Evolutionary conservation across 2,329 filamentous ascomycete species (phyloP), one percentile per base, ranked within the genome.

Genomic region (Ophiostoma tasmaniense): DNA sequence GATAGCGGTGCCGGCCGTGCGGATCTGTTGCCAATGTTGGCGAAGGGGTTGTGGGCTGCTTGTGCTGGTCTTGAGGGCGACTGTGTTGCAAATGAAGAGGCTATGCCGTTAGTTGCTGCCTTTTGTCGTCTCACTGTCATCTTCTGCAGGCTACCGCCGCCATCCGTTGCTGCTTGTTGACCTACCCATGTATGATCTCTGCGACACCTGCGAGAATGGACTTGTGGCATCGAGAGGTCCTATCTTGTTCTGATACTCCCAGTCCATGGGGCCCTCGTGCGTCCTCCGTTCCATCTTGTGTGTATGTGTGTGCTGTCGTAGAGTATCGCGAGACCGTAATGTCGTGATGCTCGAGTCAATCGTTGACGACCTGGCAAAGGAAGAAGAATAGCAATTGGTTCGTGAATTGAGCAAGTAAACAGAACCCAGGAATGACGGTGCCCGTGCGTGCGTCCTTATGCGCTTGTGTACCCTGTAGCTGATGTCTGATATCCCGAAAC

Each of bases 251-350:
- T 88, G 83, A 76, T 87, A 89, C 75, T 89, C 85, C 84, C 85
- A 89, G 74, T 89, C 87, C 87, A 89, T 89, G 72, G 81, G 86
- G 71, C 84, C 81, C 77, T 89, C 86, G 72, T 80, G 83, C 1
- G 83, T 86, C 74, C 87, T 81, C 73, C 81, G 81, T 68, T 85
- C 71, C 73, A 74, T 81, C 1, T 45, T 45, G 64, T 37, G 37
- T 64, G 37, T 11, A 4, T 66, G 20, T 61, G 5, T 52, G 11
- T 11, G 28, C 7, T 8, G 37, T 50, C 11, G 61, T 17, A n/a
- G 20, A 22, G 20, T 25, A 39, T 17, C 25, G 52, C 39, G 33
- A 22, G 13, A 2, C 28, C n/a, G 11, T 39, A 30, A 14, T 52
- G 39, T 20, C 50, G 1, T 55, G 50, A 25, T 55, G 55, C 14